Evolutionary conservation across 2,329 filamentous ascomycete genomes (phyloP), one percentile per base, ranked within the genome.

Genomic region (Colletotrichum melonis): DNA sequence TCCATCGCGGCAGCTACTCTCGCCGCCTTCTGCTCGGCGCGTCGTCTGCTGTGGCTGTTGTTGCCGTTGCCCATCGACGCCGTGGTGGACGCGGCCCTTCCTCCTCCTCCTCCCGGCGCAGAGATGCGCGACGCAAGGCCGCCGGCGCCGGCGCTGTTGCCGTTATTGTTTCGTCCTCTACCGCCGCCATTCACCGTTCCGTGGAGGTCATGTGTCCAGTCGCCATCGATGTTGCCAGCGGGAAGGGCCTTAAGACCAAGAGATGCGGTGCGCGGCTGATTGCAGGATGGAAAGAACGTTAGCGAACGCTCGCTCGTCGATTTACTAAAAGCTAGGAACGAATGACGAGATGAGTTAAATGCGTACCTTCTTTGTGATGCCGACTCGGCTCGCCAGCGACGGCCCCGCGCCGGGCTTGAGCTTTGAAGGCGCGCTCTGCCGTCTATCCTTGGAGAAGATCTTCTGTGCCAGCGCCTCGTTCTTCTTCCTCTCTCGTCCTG

Each of bases 201-300:
- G 81, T 94, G 91, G 4, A 94, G 86, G 77, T 94, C 92, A 80
- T 94, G 92, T 11, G 90, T 91, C 92, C 92, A 94, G 82, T 92
- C 91, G 76, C 88, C 87, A 76, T 93, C 87, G 80, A 93, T 88
- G 80, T 91, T 89, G 75, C 89, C 88, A 16, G 84, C 79, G 35
- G 86, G 84, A 35, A 81, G 75, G 32, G 80, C 77, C 75, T 84
- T 82, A 67, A 81, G 79, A 38, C 79, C 63, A 76, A 75, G 64
- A 58, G 73, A 72, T 69, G 77, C 75, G 74, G 79, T 77, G 77
- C 80, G 80, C 78, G 81, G 77, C 63, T 58, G 56, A 76, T 64
- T 16, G 19, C 69, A 57, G 63, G 69, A 16, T 11, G 16, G 22
- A 35, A 28, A 68, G 72, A n/a, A 59, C 62, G 65, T 76, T 35